A percentile compares a stretch with the other conserved stretches of the same genome.
Conservation (phyloP, 805 yeast genomes). For the Schwanniomyces yamadae region DNA sequence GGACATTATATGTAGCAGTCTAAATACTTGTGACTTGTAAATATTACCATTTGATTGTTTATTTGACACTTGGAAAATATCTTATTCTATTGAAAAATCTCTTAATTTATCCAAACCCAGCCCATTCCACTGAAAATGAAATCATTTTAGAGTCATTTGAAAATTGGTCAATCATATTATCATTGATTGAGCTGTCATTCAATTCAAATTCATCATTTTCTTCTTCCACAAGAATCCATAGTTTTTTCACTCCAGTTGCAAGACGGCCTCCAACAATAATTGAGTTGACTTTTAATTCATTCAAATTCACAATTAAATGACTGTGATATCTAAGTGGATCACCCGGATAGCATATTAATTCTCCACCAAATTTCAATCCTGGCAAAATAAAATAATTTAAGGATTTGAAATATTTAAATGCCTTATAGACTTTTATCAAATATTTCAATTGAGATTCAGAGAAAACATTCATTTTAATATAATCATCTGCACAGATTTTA, state of each 20-base stretch:
- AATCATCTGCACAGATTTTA: neutral
- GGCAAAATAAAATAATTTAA: conserved; percentile 65
- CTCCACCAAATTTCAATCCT: conserved; percentile 89
- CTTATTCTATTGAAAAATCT: no score
- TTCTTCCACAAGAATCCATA: conserved; percentile 60
- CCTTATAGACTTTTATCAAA: conserved; percentile 10
- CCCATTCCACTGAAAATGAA: conserved; percentile 87
- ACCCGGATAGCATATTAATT: conserved; percentile 88
- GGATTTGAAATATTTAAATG: conserved; percentile 40
- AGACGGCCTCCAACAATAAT: conserved; percentile 84
- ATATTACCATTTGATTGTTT: no score
- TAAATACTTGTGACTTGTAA: no score
- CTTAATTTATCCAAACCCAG: conserved; percentile 75
- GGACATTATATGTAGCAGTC: no score
- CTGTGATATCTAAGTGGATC: conserved; percentile 91
- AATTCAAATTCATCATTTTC: conserved; percentile 3
- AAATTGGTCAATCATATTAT: neutral
- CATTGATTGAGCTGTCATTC: conserved; percentile 9
- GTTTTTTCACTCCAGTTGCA: conserved; percentile 89
- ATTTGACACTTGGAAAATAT: no score
- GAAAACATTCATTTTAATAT: conserved; percentile 2
- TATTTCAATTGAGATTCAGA: conserved; percentile 3
- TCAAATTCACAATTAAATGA: conserved; percentile 63
- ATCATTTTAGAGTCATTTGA: conserved; percentile 25
- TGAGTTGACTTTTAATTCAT: conserved; percentile 50